Percentiles rank a stretch among this genome's conserved stretches.
These are phyloP conservation scores for Alternaria conjuncta DNA, from an alignment of 2,329 filamentous ascomycete genomes.

Conservation along the genomic window DNA sequence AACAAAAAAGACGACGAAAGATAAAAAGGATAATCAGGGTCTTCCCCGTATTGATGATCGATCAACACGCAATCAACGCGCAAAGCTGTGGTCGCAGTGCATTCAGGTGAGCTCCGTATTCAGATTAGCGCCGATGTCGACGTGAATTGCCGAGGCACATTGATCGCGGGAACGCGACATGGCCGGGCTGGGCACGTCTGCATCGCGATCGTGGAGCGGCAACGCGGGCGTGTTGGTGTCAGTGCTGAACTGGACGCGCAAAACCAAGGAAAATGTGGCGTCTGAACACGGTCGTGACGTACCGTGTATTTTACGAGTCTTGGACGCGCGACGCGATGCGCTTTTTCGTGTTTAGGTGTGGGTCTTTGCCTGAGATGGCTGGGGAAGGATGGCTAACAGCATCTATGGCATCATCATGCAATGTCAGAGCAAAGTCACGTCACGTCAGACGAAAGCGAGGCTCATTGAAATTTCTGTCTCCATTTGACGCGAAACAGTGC, in stretches of 20 bases:
- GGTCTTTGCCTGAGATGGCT: slow-evolving; percentile 5
- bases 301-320: slow-evolving; percentile 1
- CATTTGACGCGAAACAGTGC: slow-evolving; percentile 24
- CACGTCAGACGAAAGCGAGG: background rate
- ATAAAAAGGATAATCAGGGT: background rate
- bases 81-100: slow-evolving; percentile 6
- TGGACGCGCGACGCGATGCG: slow-evolving; percentile 6
- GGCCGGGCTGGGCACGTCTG: background rate
- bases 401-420: background rate
- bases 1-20: background rate
- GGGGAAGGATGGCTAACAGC: background rate
- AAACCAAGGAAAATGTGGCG: slow-evolving; percentile 4
- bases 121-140: slow-evolving; percentile 12
- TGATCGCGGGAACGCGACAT: slow-evolving; percentile 2
- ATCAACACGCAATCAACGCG: background rate
- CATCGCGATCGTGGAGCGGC: background rate
- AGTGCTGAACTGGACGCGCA: slow-evolving; percentile 1
- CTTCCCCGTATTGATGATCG: background rate
- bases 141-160: slow-evolving; percentile 6
- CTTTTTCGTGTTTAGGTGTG: background rate
- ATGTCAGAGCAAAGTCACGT: background rate
- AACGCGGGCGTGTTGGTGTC: slow-evolving; percentile 4
- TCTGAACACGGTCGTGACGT: slow-evolving; percentile 13
- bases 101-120: background rate
- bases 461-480: slow-evolving; percentile 21